A percentile compares a stretch with the other conserved stretches of the same genome.
Conservation (phyloP, 108 stramenopile genomes). For the Skeletonema tropicum region DNA sequence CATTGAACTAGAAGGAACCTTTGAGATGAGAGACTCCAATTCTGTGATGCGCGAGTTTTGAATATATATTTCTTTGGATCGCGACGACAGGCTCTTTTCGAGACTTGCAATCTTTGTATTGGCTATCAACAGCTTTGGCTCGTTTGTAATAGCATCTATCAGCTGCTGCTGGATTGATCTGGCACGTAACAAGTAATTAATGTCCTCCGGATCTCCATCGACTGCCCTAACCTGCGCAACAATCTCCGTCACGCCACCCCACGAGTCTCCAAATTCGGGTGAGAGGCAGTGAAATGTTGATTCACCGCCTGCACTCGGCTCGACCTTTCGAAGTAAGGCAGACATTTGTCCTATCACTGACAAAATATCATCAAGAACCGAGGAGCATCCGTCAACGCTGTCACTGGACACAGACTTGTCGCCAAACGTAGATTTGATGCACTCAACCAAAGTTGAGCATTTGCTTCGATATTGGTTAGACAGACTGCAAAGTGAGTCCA, state of each 20-base stretch:
- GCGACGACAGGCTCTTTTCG: constrained; percentile 72
- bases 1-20: constrained; percentile 49
- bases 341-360: constrained; percentile 22
- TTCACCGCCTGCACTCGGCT: constrained; percentile 38
- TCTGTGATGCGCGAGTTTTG: constrained; percentile 74
- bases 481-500: constrained; percentile 23
- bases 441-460: constrained; percentile 24
- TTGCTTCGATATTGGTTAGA: constrained; percentile 13
- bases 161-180: constrained; percentile 64
- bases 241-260: constrained; percentile 71
- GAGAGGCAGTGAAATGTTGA: constrained; percentile 67
- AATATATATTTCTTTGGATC: constrained; percentile 78
- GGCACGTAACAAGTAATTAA: constrained; percentile 72
- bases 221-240: constrained; percentile 58
- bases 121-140: constrained; percentile 64
- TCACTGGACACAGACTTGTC: constrained; percentile 23
- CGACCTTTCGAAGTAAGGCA: constrained; percentile 29
- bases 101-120: constrained; percentile 66
- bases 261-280: constrained; percentile 75
- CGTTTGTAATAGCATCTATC: constrained; percentile 64
- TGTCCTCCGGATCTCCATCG: constrained; percentile 75
- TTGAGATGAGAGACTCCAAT: constrained; percentile 72
- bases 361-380: constrained; percentile 24
- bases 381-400: constrained; percentile 23
- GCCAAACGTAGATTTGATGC: constrained; percentile 21